These are phyloP conservation scores for Tillandsia fasciculata DNA, from an alignment of 176 grass and related monocot species.

Conservation along the genomic window DNA sequence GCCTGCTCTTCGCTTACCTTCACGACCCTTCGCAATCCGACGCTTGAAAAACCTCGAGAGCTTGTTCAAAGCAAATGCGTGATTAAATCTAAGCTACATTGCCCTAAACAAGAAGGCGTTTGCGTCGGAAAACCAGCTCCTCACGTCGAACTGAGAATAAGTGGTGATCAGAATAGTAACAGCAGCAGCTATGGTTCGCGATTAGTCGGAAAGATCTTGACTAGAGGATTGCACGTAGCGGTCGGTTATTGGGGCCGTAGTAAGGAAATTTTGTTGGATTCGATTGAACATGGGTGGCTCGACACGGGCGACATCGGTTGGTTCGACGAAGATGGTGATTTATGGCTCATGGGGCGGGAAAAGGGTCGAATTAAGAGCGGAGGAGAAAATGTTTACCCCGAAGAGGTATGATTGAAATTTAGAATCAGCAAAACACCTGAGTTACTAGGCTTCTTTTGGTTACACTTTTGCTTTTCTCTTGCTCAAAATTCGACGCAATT, in stretches of 20 bases:
- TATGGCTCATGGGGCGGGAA: conserved; percentile 70
- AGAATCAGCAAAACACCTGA: background rate
- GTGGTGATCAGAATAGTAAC: background rate
- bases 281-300: conserved; percentile 49
- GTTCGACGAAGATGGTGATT: conserved; percentile 40
- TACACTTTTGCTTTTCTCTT: background rate
- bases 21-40: conserved; percentile 38
- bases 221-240: conserved; percentile 88
- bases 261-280: conserved; percentile 13
- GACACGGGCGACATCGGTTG: conserved; percentile 80
- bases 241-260: conserved; percentile 52
- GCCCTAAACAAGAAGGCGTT: conserved; percentile 22
- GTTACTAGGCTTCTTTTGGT: too few relatives aligned
- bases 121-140: conserved; percentile 69
- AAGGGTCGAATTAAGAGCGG: conserved; percentile 76
- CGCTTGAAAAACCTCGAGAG: conserved; percentile 11
- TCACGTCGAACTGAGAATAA: conserved; percentile 52
- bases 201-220: conserved; percentile 50
- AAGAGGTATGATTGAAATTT: conserved; percentile 47
- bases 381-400: conserved; percentile 87
- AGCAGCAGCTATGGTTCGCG: conserved; percentile 3
- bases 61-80: background rate
- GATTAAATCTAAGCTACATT: background rate
- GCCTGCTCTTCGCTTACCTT: conserved; percentile 85
- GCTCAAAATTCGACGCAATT: background rate